These are phyloP conservation scores for Dichotomocladium elegans DNA, from an alignment of 371 early-diverging fungal species.

Conservation along the genomic window DNA sequence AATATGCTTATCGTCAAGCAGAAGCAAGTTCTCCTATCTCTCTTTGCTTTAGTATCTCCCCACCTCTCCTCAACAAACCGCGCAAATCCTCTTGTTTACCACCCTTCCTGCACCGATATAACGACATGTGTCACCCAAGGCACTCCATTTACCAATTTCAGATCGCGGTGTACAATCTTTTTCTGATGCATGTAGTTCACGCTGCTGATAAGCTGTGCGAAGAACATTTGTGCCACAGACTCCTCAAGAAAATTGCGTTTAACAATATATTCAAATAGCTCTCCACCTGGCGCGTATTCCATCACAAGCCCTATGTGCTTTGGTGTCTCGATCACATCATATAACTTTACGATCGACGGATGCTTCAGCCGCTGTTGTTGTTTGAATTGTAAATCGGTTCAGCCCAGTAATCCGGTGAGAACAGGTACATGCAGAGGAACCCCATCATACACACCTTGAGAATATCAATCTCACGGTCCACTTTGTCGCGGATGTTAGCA, in stretches of 20 bases:
- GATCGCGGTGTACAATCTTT: constrained; percentile 57
- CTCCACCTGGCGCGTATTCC: constrained; percentile 53
- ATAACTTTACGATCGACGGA: constrained; percentile 56
- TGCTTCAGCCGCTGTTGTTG: constrained; percentile 35
- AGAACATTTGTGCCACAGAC: constrained; percentile 47
- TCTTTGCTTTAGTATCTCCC: too few relatives aligned
- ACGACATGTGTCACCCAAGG: too few relatives aligned
- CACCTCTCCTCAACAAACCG: neutral
- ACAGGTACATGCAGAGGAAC: too few relatives aligned
- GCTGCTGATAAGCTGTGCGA: constrained; percentile 66
- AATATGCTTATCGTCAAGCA: constrained; percentile 78
- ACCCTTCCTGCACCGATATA: too few relatives aligned
- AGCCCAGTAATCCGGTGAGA: too few relatives aligned
- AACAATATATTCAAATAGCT: constrained; percentile 64
- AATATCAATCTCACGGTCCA: constrained; percentile 68
- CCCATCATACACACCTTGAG: too few relatives aligned
- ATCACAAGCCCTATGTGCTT: constrained; percentile 55
- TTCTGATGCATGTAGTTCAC: constrained; percentile 46
- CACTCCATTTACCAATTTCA: constrained; percentile 50
- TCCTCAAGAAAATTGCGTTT: constrained; percentile 48
- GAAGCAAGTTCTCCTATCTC: constrained; percentile 76
- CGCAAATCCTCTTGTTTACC: constrained; percentile 41
- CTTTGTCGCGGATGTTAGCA: constrained; percentile 59
- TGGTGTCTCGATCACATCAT: constrained; percentile 64
- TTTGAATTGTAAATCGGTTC: neutral